Percentiles rank a stretch among this genome's conserved stretches.
Evolutionary conservation across 352 stramenopile genomes (phyloP).

Genomic region (Globisporangium spinosum): DNA sequence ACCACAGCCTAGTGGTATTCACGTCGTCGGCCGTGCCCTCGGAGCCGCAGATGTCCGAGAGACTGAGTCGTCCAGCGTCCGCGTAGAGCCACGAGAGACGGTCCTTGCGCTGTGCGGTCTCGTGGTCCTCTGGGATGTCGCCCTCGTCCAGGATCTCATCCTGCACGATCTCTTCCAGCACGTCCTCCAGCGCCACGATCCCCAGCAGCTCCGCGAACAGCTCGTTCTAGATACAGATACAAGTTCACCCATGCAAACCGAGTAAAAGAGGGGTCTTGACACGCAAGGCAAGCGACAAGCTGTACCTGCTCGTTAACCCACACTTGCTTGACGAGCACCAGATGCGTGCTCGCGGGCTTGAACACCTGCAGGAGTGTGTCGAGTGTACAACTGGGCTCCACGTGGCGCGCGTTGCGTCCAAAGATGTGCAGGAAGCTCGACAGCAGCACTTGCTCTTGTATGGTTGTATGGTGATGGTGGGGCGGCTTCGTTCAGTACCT

Average conservation of each 20-base stretch:
- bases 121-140: constrained; percentile 55
- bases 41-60: constrained; percentile 38
- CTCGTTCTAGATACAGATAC: constrained; percentile 44
- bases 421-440: constrained; percentile 73
- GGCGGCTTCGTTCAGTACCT: constrained; percentile 28
- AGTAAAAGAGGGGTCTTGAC: neutral
- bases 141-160: constrained; percentile 96
- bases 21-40: constrained; percentile 36
- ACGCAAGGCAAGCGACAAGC: neutral
- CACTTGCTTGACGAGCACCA: constrained; percentile 94
- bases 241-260: neutral
- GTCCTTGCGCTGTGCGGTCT: constrained; percentile 44
- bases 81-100: constrained; percentile 47
- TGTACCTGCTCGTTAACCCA: constrained; percentile 53
- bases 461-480: constrained; percentile 14
- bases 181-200: constrained; percentile 98
- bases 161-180: constrained; percentile 96
- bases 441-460: constrained; percentile 57
- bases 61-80: constrained; percentile 38
- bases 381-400: constrained; percentile 91
- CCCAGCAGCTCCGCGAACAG: constrained; percentile 93
- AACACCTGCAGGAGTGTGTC: constrained; percentile 93
- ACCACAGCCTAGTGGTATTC: neutral
- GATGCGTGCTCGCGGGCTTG: constrained; percentile 90
- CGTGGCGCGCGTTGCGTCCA: constrained; percentile 51